Base-by-base conservation (phyloP, 768 basidiomycete species). In the Pisolithus orientalis region DNA sequence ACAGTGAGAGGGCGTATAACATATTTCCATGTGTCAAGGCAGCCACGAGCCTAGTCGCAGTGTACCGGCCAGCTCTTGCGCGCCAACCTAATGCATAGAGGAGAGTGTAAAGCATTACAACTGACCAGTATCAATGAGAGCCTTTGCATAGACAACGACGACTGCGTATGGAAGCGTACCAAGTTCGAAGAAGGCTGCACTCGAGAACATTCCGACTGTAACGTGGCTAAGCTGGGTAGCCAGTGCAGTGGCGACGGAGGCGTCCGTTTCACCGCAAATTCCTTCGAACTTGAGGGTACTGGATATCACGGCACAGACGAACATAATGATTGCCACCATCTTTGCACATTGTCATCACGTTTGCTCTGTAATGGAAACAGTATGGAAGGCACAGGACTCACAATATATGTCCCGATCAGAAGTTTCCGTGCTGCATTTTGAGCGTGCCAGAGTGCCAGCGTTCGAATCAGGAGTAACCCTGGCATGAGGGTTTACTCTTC, bases 391-490 rank as follows among this genome's bases (percentile, higher is more conserved):
- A 2, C 14, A 24, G 31, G n/a, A 49, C 55, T 54, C 24, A 56
- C 55, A 11, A 34, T 5, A 13, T 50, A 56, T 17, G 49, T 46
- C 13, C 47, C 17, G 43, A 43, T 42, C 3, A 56, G 39, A 31
- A 54, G 38, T 28, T n/a, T 42, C 9, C 32, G 37, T 10, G 45
- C 45, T 2, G 44, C 40, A 21, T 17, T 4, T 27, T 37, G 44
- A 17, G 37, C 4, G 21, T 49, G 37, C 53, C 52, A 54, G 2
- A 56, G 49, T 11, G 53, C 55, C 34, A 53, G 53, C 10, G 52
- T 53, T n/a, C 55, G 55, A 32, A 56, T 53, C 11, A 56, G 44
- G 45, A 56, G 53, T 7, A 56, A 45, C 24, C 55, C 55, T 56
- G 17, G 27, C 9, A 14, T 37, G 13, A 40, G n/a, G 16, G 2